Evolutionary conservation across 73 alveolate species (phyloP).

Genomic region (Symbiodinium pilosum): DNA sequence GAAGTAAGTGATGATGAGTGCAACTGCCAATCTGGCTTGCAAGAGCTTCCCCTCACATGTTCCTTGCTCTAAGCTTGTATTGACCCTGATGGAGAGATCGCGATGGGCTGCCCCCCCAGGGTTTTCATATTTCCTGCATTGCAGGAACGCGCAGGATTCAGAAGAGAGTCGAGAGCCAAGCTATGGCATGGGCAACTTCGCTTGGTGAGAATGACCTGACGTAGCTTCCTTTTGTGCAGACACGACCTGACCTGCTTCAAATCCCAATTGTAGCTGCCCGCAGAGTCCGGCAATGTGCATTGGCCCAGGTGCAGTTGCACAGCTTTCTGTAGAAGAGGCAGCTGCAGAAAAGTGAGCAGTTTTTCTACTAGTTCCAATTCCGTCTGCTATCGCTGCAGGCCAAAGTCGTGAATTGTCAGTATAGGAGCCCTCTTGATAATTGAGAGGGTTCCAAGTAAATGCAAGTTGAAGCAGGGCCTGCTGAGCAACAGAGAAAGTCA

Average conservation of each 20-base stretch:
- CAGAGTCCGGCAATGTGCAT: neutral
- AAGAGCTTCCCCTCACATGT: neutral
- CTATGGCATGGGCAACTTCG: neutral
- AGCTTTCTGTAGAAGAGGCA: neutral
- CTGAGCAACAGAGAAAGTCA: no score
- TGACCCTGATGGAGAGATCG: neutral
- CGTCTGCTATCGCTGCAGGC: neutral
- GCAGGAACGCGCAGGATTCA: neutral
- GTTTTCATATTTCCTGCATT: neutral
- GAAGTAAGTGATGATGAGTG: neutral
- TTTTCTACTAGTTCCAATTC: neutral
- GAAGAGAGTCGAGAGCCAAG: neutral
- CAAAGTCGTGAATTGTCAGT: neutral
- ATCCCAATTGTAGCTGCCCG: no score
- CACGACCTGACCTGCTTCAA: neutral
- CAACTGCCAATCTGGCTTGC: neutral
- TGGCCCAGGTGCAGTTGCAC: conserved; percentile 11
- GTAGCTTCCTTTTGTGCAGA: neutral
- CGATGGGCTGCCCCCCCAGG: neutral
- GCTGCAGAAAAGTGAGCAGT: no score
- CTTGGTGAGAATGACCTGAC: neutral
- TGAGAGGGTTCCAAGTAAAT: neutral
- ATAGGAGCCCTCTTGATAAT: neutral
- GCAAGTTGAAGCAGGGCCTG: neutral
- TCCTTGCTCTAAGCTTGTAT: neutral